Conservation (phyloP, 306 rosid species). For the Pyrus communis region DNA sequence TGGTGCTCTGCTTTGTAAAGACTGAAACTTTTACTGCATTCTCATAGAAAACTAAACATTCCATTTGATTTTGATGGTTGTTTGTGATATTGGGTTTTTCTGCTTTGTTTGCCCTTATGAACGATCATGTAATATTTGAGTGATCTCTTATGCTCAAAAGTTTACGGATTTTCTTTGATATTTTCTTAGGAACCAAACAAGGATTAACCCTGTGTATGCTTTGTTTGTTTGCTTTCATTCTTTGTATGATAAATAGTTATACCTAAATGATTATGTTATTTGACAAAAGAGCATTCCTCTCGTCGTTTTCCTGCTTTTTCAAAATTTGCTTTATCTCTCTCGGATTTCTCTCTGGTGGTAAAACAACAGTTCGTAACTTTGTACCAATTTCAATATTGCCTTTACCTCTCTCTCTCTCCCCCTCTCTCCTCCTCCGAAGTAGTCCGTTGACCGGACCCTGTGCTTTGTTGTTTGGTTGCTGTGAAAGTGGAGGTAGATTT, state of each 20-base stretch:
- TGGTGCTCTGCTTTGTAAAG: background rate
- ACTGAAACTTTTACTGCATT: background rate
- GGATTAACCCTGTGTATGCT: background rate
- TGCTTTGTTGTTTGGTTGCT: constrained; percentile 16
- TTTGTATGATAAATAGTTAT: constrained; percentile 22
- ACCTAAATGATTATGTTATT: constrained; percentile 34
- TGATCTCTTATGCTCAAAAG: background rate
- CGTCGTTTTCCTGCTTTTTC: constrained; percentile 70
- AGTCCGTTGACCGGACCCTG: constrained; percentile 4
- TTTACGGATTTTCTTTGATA: background rate
- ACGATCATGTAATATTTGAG: background rate
- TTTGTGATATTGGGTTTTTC: background rate
- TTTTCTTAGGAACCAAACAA: constrained; percentile 6
- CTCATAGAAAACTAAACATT: background rate
- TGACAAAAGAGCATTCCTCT: constrained; percentile 51
- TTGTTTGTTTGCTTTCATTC: constrained; percentile 1
- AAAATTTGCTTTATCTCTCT: constrained; percentile 20
- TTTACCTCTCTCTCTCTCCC: background rate
- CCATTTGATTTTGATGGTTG: background rate
- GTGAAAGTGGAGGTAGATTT: constrained; percentile 5
- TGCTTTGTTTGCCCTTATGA: background rate
- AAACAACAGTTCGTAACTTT: constrained; percentile 21
- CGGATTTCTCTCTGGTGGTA: constrained; percentile 55
- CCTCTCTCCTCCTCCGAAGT: background rate
- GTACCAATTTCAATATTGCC: constrained; percentile 22